phyloP scores from a whole-genome alignment of 768 basidiomycete species.

The Coprinopsis sp. region DNA sequence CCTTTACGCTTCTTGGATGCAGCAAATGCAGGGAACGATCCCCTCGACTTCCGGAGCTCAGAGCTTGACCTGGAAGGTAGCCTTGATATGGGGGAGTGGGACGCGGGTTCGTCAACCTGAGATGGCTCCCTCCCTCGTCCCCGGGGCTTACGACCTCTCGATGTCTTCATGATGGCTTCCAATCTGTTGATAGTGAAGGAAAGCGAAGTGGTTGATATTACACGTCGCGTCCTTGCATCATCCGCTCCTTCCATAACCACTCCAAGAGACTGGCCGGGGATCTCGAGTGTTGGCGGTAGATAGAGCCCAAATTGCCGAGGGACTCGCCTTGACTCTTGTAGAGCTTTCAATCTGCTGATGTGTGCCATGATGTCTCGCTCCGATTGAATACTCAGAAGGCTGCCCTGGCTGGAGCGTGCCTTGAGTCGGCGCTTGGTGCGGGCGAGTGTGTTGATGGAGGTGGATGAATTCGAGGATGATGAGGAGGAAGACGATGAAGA shows the following conservation, averaged over 20 bases:
- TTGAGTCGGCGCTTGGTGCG: slow-evolving; percentile 41
- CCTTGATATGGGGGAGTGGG: slow-evolving; percentile 1
- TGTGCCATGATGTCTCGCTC: slow-evolving; percentile 59
- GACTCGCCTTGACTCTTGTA: slow-evolving; percentile 53
- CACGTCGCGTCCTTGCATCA: slow-evolving; percentile 11
- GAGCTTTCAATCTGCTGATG: slow-evolving; percentile 54
- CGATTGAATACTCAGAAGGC: slow-evolving; percentile 48
- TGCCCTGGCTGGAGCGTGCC: slow-evolving; percentile 37
- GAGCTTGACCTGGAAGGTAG: background rate
- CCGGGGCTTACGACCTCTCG: slow-evolving; percentile 24
- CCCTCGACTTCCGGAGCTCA: background rate
- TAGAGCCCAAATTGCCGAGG: slow-evolving; percentile 66
- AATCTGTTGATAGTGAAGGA: slow-evolving; percentile 45
- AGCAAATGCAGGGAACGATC: slow-evolving; percentile 6
- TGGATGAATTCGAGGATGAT: slow-evolving; percentile 37
- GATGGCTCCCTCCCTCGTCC: slow-evolving; percentile 16
- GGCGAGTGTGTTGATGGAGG: slow-evolving; percentile 36
- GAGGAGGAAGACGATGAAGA: slow-evolving; percentile 40
- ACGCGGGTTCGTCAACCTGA: background rate
- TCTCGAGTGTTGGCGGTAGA: slow-evolving; percentile 38
- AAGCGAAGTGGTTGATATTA: slow-evolving; percentile 43
- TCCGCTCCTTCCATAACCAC: slow-evolving; percentile 2
- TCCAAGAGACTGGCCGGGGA: slow-evolving; percentile 3
- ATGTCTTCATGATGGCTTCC: slow-evolving; percentile 41
- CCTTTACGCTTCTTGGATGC: slow-evolving; percentile 36